Base-by-base conservation (phyloP, 805 yeast species). In the Wickerhamiella shivajii region DNA sequence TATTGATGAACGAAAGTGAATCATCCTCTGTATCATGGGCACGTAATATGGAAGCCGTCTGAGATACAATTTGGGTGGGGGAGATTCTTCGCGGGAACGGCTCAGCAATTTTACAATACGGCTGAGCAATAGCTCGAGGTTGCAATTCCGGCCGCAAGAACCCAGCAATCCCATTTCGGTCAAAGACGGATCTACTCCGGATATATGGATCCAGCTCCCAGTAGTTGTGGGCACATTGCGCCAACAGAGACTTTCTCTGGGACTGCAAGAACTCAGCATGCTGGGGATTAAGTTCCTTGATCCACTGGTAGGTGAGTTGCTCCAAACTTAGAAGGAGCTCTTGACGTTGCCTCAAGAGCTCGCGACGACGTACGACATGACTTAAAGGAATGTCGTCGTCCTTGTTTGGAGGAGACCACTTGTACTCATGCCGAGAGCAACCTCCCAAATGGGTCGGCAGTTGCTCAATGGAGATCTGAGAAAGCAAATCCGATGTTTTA, bases 101-200 rank as follows among this genome's bases (percentile, higher is more conserved):
- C n/a, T n/a, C n/a, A n/a, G n/a, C n/a, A n/a, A n/a, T n/a, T n/a
- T n/a, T n/a, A n/a, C n/a, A n/a, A n/a, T n/a, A n/a, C n/a, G n/a
- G n/a, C n/a, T n/a, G n/a, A n/a, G n/a, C n/a, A n/a, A n/a, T n/a
- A n/a, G n/a, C n/a, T n/a, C n/a, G n/a, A n/a, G n/a, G n/a, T n/a
- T n/a, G n/a, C n/a, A n/a, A n/a, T n/a, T n/a, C n/a, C n/a, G n/a
- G n/a, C n/a, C n/a, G n/a, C n/a, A n/a, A n/a, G n/a, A n/a, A n/a
- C n/a, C n/a, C n/a, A n/a, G n/a, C n/a, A n/a, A 53, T 40, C 11
- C 85, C 83, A 34, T 65, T 60, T 47, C 90, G 66, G 53, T 85
- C 96, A 48, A 71, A 80, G 23, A 71, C 59, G 27, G 81, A 72
- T 43, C 80, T 71, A 28, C 74, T 71, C 56, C 96, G 71, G 32